Evolutionary conservation across 495 filamentous ascomycete species (phyloP).

Genomic region (Parathielavia hyrcaniae): DNA sequence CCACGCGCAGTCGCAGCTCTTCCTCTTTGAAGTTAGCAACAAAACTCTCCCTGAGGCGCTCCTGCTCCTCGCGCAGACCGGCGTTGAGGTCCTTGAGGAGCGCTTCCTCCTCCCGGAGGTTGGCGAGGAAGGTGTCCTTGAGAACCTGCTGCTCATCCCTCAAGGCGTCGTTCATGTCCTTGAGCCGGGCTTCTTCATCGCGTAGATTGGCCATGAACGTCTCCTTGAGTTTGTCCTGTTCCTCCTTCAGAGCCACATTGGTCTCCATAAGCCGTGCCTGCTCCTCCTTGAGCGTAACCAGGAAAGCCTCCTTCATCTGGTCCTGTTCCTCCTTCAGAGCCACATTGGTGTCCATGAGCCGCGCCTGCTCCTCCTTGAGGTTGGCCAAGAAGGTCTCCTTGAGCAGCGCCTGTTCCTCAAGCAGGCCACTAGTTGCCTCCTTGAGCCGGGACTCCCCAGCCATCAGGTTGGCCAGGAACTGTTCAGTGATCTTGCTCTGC

Average conservation of each 20-base stretch:
- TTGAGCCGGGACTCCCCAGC: conserved; percentile 27
- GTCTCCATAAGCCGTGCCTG: conserved; percentile 51
- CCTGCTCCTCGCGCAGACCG: conserved; percentile 39
- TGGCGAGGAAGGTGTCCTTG: conserved; percentile 61
- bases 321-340: conserved; percentile 30
- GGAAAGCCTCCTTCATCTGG: conserved; percentile 45
- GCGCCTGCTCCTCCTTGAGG: conserved; percentile 25
- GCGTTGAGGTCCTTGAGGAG: conserved; percentile 61
- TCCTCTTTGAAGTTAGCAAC: conserved; percentile 26
- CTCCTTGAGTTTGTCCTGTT: conserved; percentile 26
- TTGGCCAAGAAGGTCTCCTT: conserved; percentile 24
- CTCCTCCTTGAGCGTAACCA: conserved; percentile 55
- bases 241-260: conserved; percentile 25
- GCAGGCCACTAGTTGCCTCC: conserved; percentile 13
- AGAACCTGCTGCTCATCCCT: conserved; percentile 67
- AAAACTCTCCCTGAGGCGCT: conserved; percentile 34
- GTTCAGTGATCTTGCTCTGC: conserved; percentile 28
- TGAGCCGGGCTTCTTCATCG: conserved; percentile 28
- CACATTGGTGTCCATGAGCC: conserved; percentile 24
- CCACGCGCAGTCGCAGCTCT: conserved; percentile 20
- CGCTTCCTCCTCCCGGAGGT: conserved; percentile 61
- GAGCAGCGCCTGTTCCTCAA: conserved; percentile 17
- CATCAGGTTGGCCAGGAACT: conserved; percentile 25
- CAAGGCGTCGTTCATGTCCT: conserved; percentile 40
- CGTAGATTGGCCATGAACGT: conserved; percentile 21